These are phyloP conservation scores for Neurospora sp. DNA, from an alignment of 2,329 filamentous ascomycete genomes.

Conservation along the genomic window DNA sequence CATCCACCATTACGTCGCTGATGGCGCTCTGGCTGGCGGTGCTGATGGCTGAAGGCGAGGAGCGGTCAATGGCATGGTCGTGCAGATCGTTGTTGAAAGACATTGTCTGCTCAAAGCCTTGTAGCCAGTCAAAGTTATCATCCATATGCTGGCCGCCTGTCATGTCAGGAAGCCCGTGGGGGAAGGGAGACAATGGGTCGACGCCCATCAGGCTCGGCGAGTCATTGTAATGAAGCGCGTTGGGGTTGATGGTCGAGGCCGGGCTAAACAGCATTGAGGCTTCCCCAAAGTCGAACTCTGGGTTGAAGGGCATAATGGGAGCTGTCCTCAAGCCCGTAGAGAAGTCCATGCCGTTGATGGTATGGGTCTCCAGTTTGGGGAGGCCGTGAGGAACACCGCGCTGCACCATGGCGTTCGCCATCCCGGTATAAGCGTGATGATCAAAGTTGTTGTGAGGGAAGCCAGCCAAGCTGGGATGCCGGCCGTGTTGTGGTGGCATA, in stretches of 20 bases:
- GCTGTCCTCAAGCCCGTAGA: conserved; percentile 67
- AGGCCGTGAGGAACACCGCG: conserved; percentile 56
- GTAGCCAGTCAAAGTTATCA: conserved; percentile 69
- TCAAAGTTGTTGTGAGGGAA: conserved; percentile 46
- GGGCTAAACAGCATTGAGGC: conserved; percentile 60
- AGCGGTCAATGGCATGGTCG: conserved; percentile 80
- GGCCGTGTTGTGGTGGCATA: conserved; percentile 49
- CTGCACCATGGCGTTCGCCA: conserved; percentile 59
- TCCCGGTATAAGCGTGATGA: conserved; percentile 54
- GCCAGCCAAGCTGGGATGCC: conserved; percentile 65
- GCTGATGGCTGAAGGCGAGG: conserved; percentile 92
- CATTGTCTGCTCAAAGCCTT: conserved; percentile 70
- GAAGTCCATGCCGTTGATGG: conserved; percentile 54
- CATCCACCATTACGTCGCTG: conserved; percentile 86
- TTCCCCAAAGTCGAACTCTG: conserved; percentile 52
- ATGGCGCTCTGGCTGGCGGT: conserved; percentile 86
- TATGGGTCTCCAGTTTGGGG: conserved; percentile 73
- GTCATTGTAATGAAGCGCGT: conserved; percentile 73
- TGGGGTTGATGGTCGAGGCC: conserved; percentile 60
- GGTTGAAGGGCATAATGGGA: conserved; percentile 52
- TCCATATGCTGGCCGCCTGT: conserved; percentile 53
- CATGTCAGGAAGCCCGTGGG: conserved; percentile 45
- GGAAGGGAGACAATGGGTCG: conserved; percentile 52
- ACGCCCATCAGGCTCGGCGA: conserved; percentile 58
- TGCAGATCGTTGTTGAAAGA: conserved; percentile 52